Conservation (phyloP, 1,139 yeast species). For the Eremothecium sinecaudum region DNA sequence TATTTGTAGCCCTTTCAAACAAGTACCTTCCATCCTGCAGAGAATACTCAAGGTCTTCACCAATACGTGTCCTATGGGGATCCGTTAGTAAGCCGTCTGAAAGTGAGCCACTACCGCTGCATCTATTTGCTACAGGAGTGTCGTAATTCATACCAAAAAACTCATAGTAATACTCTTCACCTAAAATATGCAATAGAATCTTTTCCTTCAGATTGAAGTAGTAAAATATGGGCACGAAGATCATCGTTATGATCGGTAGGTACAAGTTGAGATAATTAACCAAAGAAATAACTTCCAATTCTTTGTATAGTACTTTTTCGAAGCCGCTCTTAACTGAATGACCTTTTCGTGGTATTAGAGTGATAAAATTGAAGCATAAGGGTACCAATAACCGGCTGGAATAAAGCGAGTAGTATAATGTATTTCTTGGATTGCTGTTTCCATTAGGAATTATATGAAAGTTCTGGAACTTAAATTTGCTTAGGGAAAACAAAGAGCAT, state of each 20-base stretch:
- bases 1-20: constrained; percentile 27
- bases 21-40: constrained; percentile 29
- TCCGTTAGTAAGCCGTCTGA: constrained; percentile 8
- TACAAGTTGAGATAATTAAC: constrained; percentile 23
- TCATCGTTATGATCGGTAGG: constrained; percentile 25
- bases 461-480: constrained; percentile 27
- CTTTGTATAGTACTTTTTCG: constrained; percentile 21
- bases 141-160: constrained; percentile 28
- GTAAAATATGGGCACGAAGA: constrained; percentile 21
- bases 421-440: constrained; percentile 27
- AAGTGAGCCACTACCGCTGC: constrained; percentile 1
- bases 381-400: constrained; percentile 29
- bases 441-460: constrained; percentile 30
- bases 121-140: constrained; percentile 9
- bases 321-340: constrained; percentile 17
- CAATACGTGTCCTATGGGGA: constrained; percentile 15
- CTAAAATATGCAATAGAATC: constrained; percentile 22
- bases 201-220: constrained; percentile 25
- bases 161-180: constrained; percentile 30
- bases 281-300: constrained; percentile 24
- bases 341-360: constrained; percentile 19
- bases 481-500: constrained; percentile 28
- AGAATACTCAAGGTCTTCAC: constrained; percentile 28
- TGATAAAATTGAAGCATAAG: constrained; percentile 28
- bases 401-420: constrained; percentile 27